Base-by-base conservation (phyloP, 331 rosid genomes). In the Acacia concinna region DNA sequence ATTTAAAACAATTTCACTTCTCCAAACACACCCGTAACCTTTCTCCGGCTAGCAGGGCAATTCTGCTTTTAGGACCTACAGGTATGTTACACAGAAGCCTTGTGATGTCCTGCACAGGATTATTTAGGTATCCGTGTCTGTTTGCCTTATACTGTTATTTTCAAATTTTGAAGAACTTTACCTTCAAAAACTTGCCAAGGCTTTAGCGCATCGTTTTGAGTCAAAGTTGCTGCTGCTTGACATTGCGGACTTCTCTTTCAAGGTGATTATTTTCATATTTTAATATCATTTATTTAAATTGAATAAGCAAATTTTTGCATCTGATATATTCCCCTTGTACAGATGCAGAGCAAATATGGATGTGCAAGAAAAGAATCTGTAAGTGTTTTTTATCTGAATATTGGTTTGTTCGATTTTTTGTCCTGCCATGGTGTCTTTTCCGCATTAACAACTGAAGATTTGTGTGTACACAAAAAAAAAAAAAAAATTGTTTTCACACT, bases 131-230 rank as follows among this genome's bases (percentile, higher is more conserved):
- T 80, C 43, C 28, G 46, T 41, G 25, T 73, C 57, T 28, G 2
- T 47, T 34, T 77, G 54, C 59, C 82, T 83, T 65, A 77, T 60
- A n/a, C 68, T 59, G 20, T 27, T 28, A 49, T 67, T 77, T 62
- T 59, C 43, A 21, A 37, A 60, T 71, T 51, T 81, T 86, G 68
- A 83, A 95, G 99, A 95, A 81, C 87, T 74, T 77, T 91, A 90
- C 90, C 96, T 90, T 71, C 99, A 95, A 88, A 81, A n/a, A 91
- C 98, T 95, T 51, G 93, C 96, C 68, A 89, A 66, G 85, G 97
- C 98, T 78, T 90, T 95, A 70, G 97, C 98, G 17, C 91, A 86
- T 82, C 15, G 25, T 83, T 93, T 91, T 66, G 86, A 90, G 71
- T 86, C 99, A 0, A 91, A 93, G 90, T 79, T 95, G 85, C 88